Conservation (phyloP, 768 basidiomycete species). For the Scleroderma citrinum region DNA sequence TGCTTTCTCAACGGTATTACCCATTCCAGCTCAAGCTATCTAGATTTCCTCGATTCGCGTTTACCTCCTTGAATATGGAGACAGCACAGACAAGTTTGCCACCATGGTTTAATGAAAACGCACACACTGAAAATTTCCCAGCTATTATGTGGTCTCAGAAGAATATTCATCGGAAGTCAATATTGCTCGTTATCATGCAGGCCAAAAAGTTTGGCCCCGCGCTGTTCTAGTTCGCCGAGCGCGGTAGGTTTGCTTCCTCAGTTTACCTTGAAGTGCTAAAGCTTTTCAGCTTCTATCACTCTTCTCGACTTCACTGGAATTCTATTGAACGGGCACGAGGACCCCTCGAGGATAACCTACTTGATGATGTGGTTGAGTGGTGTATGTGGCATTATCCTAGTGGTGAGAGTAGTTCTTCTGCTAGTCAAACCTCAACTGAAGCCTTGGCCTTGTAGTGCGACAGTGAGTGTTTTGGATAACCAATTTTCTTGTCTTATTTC, state of each 20-base stretch:
- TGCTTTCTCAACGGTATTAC: slow-evolving; percentile 67
- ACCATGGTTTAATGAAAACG: slow-evolving; percentile 6
- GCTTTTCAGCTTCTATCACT: slow-evolving; percentile 51
- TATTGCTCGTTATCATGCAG: slow-evolving; percentile 60
- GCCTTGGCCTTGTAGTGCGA: slow-evolving; percentile 19
- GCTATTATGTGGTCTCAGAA: slow-evolving; percentile 53
- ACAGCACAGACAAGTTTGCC: slow-evolving; percentile 50
- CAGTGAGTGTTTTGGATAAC: slow-evolving; percentile 17
- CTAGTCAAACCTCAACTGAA: not conserved
- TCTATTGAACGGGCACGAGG: slow-evolving; percentile 62
- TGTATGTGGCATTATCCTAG: slow-evolving; percentile 70
- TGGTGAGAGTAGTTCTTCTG: slow-evolving; percentile 20
- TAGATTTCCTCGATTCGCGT: slow-evolving; percentile 60
- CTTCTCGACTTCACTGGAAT: slow-evolving; percentile 66
- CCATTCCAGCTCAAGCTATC: slow-evolving; percentile 48
- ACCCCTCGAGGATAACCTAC: slow-evolving; percentile 51
- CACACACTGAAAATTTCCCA: slow-evolving; percentile 16
- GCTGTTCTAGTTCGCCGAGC: slow-evolving; percentile 63
- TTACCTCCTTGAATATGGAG: slow-evolving; percentile 71
- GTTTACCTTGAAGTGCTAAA: not conserved
- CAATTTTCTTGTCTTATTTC: not conserved
- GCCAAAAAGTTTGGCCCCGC: slow-evolving; percentile 74
- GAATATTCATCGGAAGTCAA: slow-evolving; percentile 55
- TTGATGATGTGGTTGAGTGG: slow-evolving; percentile 72
- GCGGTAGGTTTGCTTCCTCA: slow-evolving; percentile 37